phyloP scores from a whole-genome alignment of 495 filamentous ascomycete species.

The Glarea lozoyensis region DNA sequence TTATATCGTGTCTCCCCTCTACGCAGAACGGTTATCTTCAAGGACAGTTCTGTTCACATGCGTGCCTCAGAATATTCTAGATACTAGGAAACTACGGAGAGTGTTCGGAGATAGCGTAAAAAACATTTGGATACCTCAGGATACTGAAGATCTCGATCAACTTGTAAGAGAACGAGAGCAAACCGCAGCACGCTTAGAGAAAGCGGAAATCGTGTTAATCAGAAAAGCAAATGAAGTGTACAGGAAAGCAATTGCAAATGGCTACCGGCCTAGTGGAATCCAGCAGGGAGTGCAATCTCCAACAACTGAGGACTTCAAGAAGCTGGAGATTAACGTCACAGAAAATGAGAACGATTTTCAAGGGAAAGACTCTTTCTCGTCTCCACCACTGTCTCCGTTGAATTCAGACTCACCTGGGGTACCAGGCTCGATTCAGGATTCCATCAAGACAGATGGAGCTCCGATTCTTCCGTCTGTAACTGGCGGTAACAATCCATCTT shows the following conservation, averaged over 20 bases:
- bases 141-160: slow-evolving; percentile 74
- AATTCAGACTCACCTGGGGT: background rate
- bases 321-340: slow-evolving; percentile 46
- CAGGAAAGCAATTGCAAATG: slow-evolving; percentile 58
- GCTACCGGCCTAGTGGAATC: slow-evolving; percentile 40
- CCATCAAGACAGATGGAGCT: slow-evolving; percentile 11
- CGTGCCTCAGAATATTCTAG: slow-evolving; percentile 67
- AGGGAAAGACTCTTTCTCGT: too few relatives aligned
- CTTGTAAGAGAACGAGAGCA: slow-evolving; percentile 78
- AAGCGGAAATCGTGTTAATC: slow-evolving; percentile 79
- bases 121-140: slow-evolving; percentile 78
- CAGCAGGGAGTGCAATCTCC: slow-evolving; percentile 21
- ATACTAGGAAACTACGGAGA: slow-evolving; percentile 62
- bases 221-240: slow-evolving; percentile 69
- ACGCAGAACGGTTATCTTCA: slow-evolving; percentile 83
- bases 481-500: slow-evolving; percentile 28
- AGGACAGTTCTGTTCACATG: slow-evolving; percentile 88
- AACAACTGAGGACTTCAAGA: slow-evolving; percentile 49
- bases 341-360: too few relatives aligned
- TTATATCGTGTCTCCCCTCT: slow-evolving; percentile 78
- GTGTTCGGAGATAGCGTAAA: slow-evolving; percentile 77
- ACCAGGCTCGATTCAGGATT: slow-evolving; percentile 6
- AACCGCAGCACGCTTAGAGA: slow-evolving; percentile 78
- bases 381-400: background rate
- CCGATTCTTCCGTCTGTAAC: slow-evolving; percentile 19